phyloP scores from a whole-genome alignment of 495 filamentous ascomycete genomes.

The Thermothielavioides terrestris region DNA sequence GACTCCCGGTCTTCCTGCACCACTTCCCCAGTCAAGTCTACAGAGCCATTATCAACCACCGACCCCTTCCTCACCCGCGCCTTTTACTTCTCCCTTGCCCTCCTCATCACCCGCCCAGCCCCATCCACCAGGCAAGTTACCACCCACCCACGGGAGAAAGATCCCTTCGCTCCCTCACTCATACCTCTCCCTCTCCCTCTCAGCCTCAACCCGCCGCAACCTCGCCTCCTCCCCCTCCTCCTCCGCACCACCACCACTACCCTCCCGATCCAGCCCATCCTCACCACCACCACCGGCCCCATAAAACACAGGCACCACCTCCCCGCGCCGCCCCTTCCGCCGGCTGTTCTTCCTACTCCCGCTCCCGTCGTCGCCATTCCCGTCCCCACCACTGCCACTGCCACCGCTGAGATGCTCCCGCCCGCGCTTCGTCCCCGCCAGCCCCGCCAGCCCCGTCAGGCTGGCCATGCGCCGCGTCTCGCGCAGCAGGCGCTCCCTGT shows the following conservation, averaged over 20 bases:
- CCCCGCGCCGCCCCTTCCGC: conserved; percentile 33
- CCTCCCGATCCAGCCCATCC: conserved; percentile 6
- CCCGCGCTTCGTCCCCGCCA: conserved; percentile 24
- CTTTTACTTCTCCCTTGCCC: background rate
- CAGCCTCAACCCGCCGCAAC: conserved; percentile 44
- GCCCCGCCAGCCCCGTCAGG: conserved; percentile 33
- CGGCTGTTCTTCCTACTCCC: conserved; percentile 34
- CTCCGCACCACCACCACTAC: background rate
- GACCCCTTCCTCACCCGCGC: too few relatives aligned
- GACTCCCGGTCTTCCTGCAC: too few relatives aligned
- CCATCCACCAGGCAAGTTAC: background rate
- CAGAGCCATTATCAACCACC: background rate
- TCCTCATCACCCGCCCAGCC: background rate
- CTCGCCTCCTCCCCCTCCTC: conserved; percentile 37
- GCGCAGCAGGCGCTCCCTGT: conserved; percentile 66
- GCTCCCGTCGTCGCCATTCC: conserved; percentile 7
- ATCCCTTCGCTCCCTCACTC: conserved; percentile 7
- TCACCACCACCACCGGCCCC: conserved; percentile 19
- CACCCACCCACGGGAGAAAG: background rate
- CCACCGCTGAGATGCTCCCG: conserved; percentile 14
- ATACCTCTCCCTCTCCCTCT: conserved; percentile 39
- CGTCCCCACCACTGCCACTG: background rate
- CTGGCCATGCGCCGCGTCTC: conserved; percentile 66
- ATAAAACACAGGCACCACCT: conserved; percentile 22
- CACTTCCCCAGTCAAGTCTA: too few relatives aligned